Evolutionary conservation across 1,284 basidiomycete genomes (phyloP), one percentile per base, ranked within the genome.

Genomic region (Afroboletus lepidellus): DNA sequence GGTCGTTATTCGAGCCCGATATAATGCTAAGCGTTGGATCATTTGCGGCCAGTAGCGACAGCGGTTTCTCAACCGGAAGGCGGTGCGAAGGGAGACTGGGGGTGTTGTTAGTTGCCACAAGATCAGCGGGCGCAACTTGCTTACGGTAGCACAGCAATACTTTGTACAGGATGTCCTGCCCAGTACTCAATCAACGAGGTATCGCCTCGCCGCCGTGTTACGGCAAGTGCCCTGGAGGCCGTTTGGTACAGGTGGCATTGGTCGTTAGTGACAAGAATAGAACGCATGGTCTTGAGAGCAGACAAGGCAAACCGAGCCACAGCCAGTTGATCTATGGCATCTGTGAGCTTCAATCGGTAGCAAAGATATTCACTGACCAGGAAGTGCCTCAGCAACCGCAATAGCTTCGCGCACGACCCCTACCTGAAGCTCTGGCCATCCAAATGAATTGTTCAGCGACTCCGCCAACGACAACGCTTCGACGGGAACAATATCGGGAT

Each of bases 361-460:
- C 18, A 51, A 41, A 18, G 25, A 23, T 41, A 27, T 50, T 55
- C 8, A 74, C 78, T 53, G 59, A 90, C 94, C 93, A 53, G 93
- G 91, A n/a, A 98, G 73, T 16, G 91, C 83, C 70, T 98, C 94
- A 5, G 92, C 90, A 11, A 98, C 85, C 0, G 88, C 84, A 30
- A 98, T 87, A 0, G 93, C 91, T 65, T 98, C 95, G 43, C 94
- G 84, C 33, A 98, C 78, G 29, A 96, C 84, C 29, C 92, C 92
- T 29, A 96, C 81, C 71, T 98, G 95, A 43, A 98, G 76, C 64
- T 94, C 91, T 1, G 92, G 87, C 96, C 95, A 99, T 1, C 95
- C 94, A 65, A 87, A 93, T 3, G 79, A 71, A 55, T 82, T 80
- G 23, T 70, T 67, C 30, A 72, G 62, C 30, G 72, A 69, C 32